Evolutionary conservation across 2,329 filamentous ascomycete genomes (phyloP).

Genomic region (Parafenestella ontariensis): DNA sequence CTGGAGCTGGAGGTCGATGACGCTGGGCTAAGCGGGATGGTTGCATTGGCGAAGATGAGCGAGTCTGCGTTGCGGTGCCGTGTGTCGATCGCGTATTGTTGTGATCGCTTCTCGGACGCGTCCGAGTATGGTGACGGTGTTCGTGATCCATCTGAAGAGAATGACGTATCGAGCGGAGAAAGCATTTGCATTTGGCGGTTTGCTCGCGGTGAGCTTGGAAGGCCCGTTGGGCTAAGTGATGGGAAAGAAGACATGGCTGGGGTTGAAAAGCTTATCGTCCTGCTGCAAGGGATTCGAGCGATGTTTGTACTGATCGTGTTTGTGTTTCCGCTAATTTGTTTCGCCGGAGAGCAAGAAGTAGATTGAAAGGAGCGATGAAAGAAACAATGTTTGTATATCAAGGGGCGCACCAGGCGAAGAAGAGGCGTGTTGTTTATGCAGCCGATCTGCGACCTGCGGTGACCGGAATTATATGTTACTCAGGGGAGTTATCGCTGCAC

Average conservation of each 20-base stretch:
- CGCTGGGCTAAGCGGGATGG: conserved; percentile 41
- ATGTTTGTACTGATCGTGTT: conserved; percentile 15
- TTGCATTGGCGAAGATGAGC: conserved; percentile 45
- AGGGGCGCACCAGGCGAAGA: conserved; percentile 20
- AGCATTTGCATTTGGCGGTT: conserved; percentile 26
- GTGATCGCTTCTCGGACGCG: conserved; percentile 20
- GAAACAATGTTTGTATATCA: conserved; percentile 28
- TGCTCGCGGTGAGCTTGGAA: conserved; percentile 34
- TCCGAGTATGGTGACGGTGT: conserved; percentile 23
- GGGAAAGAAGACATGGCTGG: conserved; percentile 23
- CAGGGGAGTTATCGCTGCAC: conserved; percentile 25
- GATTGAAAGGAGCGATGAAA: conserved; percentile 7
- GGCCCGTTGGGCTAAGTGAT: conserved; percentile 24
- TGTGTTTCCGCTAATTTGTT: conserved; percentile 4
- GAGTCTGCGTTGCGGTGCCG: conserved; percentile 28
- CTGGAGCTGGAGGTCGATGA: conserved; percentile 23
- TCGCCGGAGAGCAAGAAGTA: conserved; percentile 7
- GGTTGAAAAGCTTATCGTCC: not conserved
- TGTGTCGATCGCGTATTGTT: conserved; percentile 19
- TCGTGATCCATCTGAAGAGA: conserved; percentile 7
- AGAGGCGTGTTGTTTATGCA: conserved; percentile 28
- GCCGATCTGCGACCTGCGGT: conserved; percentile 25
- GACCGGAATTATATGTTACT: conserved; percentile 27
- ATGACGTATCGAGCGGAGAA: conserved; percentile 30
- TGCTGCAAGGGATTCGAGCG: not conserved